Conservation (phyloP, 2,329 filamentous ascomycete species). For the Colletotrichum incanum region DNA sequence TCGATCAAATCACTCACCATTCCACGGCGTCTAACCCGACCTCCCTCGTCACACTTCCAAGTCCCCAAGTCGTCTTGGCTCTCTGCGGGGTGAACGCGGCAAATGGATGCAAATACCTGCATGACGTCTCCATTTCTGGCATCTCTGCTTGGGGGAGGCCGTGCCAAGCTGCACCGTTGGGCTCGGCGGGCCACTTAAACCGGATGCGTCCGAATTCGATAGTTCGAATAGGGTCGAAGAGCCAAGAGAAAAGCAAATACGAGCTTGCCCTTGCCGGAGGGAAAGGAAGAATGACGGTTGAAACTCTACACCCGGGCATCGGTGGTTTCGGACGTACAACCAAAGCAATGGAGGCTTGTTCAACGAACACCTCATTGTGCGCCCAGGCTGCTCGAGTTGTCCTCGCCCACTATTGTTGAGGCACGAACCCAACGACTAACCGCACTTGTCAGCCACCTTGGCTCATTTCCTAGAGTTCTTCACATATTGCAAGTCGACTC, state of each 20-base stretch:
- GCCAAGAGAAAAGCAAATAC: conserved; percentile 19
- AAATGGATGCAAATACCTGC: background rate
- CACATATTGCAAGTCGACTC: background rate
- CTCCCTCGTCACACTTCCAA: background rate
- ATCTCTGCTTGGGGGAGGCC: background rate
- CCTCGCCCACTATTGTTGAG: background rate
- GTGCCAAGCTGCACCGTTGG: conserved; percentile 35
- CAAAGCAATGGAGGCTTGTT: background rate
- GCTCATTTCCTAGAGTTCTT: conserved; percentile 5
- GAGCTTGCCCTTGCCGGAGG: background rate
- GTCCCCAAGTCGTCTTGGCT: conserved; percentile 11
- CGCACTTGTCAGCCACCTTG: conserved; percentile 5
- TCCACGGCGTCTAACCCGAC: background rate
- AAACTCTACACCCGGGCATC: background rate
- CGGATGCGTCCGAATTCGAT: conserved; percentile 9
- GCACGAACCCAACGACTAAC: background rate
- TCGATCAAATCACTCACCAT: conserved; percentile 10
- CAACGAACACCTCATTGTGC: background rate
- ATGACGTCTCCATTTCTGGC: conserved; percentile 34
- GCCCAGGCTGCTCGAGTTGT: background rate
- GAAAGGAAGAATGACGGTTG: background rate
- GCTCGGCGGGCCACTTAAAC: conserved; percentile 5
- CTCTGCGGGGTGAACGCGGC: conserved; percentile 2
- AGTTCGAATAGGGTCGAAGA: background rate
- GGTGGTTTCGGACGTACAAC: background rate